Percentiles rank a stretch among this genome's conserved stretches.
phyloP scores from a whole-genome alignment of 2,329 filamentous ascomycete species.

The Trichothecium sympodiale region DNA sequence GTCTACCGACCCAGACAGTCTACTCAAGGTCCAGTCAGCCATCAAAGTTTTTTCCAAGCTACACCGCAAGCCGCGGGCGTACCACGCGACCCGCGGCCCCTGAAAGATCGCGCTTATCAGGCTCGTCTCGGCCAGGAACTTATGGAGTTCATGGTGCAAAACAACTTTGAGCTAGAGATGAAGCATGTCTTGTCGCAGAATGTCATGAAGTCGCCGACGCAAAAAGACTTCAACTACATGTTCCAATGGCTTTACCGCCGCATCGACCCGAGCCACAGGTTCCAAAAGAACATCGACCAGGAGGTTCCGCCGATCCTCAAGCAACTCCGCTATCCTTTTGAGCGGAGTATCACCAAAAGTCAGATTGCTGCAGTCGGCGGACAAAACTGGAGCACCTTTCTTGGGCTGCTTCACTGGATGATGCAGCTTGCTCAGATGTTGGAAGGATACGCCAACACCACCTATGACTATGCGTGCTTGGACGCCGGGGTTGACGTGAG shows the following conservation, averaged over 20 bases:
- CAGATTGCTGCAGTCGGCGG: constrained; percentile 91
- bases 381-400: constrained; percentile 92
- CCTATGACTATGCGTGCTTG: constrained; percentile 82
- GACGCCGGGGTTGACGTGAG: constrained; percentile 81
- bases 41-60: constrained; percentile 93
- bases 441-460: constrained; percentile 65
- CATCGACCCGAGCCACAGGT: constrained; percentile 87
- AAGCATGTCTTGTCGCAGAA: constrained; percentile 89
- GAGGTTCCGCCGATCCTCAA: constrained; percentile 90
- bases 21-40: constrained; percentile 52
- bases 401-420: constrained; percentile 95
- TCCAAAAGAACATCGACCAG: constrained; percentile 88
- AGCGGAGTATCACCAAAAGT: constrained; percentile 91
- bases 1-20: constrained; percentile 65
- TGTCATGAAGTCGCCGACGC: constrained; percentile 84
- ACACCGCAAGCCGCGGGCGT: constrained; percentile 72
- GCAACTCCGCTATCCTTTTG: constrained; percentile 88
- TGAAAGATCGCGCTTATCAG: constrained; percentile 73
- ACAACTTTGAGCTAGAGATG: constrained; percentile 98
- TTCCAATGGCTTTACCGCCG: constrained; percentile 97
- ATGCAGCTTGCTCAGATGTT: constrained; percentile 96
- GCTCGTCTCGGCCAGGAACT: constrained; percentile 78
- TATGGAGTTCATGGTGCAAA: constrained; percentile 79
- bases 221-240: constrained; percentile 96
- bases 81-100: constrained; percentile 73